phyloP scores from a whole-genome alignment of 176 grass and related monocot species.

The Rhynchospora tenuis region DNA sequence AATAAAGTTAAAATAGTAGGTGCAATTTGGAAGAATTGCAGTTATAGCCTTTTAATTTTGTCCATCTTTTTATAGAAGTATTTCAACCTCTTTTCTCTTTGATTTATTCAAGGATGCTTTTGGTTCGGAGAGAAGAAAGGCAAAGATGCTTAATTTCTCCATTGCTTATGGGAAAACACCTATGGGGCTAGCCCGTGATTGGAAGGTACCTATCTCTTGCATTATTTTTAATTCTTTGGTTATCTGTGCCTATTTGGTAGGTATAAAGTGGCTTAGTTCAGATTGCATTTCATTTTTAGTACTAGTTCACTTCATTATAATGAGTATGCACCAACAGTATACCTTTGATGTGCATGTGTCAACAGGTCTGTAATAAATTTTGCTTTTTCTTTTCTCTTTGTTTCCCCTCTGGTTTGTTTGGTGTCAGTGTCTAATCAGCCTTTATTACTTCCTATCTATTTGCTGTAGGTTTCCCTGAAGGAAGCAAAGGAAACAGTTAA shows the following conservation, averaged over 20 bases:
- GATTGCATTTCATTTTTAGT: not conserved
- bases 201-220: conserved; percentile 41
- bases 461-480: conserved; percentile 51
- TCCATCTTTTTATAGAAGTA: not conserved
- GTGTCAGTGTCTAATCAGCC: not conserved
- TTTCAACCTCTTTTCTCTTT: conserved; percentile 14
- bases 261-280: not conserved
- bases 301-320: not conserved
- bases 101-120: conserved; percentile 75
- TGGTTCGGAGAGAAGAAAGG: conserved; percentile 91
- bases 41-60: not conserved
- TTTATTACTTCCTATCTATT: conserved; percentile 3
- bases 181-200: conserved; percentile 52
- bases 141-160: conserved; percentile 99
- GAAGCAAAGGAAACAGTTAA: conserved; percentile 74
- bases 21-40: not conserved
- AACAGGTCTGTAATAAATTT: not conserved
- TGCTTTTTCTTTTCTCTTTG: not conserved
- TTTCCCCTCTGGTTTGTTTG: not conserved
- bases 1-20: not conserved
- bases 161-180: conserved; percentile 97
- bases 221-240: conserved; percentile 12
- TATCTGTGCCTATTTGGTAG: conserved; percentile 5
- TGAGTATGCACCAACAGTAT: not conserved
- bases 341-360: too few relatives aligned